Percentiles rank a stretch among this genome's conserved stretches.
These are phyloP conservation scores for Leucocoprinus leucothites DNA, from an alignment of 768 basidiomycete species.

Conservation along the genomic window DNA sequence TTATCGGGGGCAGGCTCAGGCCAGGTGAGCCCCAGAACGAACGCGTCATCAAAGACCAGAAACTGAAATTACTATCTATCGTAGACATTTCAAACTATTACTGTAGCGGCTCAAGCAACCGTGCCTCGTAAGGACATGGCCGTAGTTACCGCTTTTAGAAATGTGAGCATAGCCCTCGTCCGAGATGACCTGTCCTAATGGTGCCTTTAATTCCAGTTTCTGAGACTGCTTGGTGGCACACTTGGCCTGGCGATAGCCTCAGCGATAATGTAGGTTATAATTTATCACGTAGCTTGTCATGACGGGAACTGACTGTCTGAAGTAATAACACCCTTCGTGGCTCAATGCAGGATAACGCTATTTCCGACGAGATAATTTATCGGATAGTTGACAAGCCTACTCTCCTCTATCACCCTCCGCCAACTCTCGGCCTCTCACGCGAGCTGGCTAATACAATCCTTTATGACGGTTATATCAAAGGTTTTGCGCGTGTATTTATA, in stretches of 20 bases:
- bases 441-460: background rate
- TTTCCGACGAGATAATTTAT: background rate
- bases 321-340: background rate
- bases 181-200: background rate
- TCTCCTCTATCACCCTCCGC: background rate
- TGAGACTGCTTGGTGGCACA: slow-evolving; percentile 68
- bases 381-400: background rate
- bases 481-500: background rate
- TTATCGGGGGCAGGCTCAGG: slow-evolving; percentile 61
- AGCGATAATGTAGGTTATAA: slow-evolving; percentile 50
- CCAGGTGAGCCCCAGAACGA: slow-evolving; percentile 29
- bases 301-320: no score
- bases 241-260: slow-evolving; percentile 60
- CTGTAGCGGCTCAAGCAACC: slow-evolving; percentile 70
- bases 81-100: slow-evolving; percentile 60
- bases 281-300: no score
- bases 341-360: background rate
- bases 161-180: slow-evolving; percentile 31
- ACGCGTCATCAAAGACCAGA: background rate
- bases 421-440: background rate
- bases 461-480: background rate
- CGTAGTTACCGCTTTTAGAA: slow-evolving; percentile 66
- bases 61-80: background rate
- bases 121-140: slow-evolving; percentile 73
- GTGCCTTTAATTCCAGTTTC: slow-evolving; percentile 46